Evolutionary conservation across 2,329 filamentous ascomycete species (phyloP).

Genomic region (Coniochaeta prunicola): DNA sequence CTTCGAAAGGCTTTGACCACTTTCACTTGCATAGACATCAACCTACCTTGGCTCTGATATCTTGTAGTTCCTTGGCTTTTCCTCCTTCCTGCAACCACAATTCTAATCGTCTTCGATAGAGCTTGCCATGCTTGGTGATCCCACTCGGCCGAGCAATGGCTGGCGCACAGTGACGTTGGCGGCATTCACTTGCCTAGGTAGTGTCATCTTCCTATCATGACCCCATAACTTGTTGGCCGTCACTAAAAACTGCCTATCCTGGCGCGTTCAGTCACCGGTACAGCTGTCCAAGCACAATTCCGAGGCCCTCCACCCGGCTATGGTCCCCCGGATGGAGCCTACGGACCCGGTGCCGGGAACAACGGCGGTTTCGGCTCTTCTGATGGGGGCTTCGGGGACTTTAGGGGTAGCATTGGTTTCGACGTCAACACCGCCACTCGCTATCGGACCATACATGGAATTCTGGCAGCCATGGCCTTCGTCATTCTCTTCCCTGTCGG

Average conservation of each 20-base stretch:
- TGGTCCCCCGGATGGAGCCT: not conserved
- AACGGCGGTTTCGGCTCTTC: not conserved
- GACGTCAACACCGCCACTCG: slow-evolving; percentile 18
- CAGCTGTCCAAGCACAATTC: not conserved
- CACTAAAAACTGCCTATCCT: not conserved
- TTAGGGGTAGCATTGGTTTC: slow-evolving; percentile 16
- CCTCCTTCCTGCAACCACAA: not conserved
- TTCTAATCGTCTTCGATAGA: not conserved
- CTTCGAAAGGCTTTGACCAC: not conserved
- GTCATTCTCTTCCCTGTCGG: slow-evolving; percentile 36
- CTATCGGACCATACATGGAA: slow-evolving; percentile 31
- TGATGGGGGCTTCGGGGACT: slow-evolving; percentile 6
- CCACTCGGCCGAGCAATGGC: not conserved
- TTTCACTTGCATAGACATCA: not conserved
- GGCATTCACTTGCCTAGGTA: not conserved
- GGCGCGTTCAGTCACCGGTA: not conserved
- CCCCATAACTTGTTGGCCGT: not conserved
- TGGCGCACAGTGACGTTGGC: not conserved
- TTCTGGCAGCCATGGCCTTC: slow-evolving; percentile 31
- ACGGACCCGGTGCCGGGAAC: not conserved
- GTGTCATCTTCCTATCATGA: not conserved
- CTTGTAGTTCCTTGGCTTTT: not conserved
- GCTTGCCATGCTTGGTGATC: not conserved
- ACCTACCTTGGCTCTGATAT: not conserved
- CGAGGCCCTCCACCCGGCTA: not conserved